Evolutionary conservation across 2,329 filamentous ascomycete genomes (phyloP).

Genomic region (Ophiostoma perfectum): DNA sequence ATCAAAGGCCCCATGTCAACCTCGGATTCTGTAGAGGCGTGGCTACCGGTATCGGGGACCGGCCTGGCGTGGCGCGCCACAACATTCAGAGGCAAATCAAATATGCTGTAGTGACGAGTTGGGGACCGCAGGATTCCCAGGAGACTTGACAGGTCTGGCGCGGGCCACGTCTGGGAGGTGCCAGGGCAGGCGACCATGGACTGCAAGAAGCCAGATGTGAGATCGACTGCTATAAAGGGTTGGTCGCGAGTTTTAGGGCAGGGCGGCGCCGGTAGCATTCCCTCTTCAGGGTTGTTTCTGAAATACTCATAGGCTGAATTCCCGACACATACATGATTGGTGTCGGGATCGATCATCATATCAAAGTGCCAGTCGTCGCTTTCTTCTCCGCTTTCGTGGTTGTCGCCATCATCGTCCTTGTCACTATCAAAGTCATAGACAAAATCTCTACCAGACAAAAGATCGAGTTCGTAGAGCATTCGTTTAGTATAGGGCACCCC

Average conservation of each 20-base stretch:
- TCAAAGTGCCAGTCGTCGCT: too few relatives aligned
- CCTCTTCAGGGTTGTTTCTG: not conserved
- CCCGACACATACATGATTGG: too few relatives aligned
- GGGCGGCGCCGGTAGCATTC: not conserved
- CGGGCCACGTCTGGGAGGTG: not conserved
- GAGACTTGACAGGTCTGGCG: not conserved
- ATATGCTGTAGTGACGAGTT: not conserved
- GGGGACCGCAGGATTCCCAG: not conserved
- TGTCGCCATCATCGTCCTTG: not conserved
- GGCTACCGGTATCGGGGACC: not conserved
- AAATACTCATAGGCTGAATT: too few relatives aligned
- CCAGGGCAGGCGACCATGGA: slow-evolving; percentile 8
- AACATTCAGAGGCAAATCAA: not conserved
- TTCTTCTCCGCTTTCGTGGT: not conserved
- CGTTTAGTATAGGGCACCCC: too few relatives aligned
- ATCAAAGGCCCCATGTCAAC: too few relatives aligned
- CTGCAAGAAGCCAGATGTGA: not conserved
- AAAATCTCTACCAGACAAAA: too few relatives aligned
- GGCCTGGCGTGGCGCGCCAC: not conserved
- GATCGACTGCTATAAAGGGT: not conserved
- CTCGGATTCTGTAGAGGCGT: not conserved
- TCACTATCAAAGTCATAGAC: too few relatives aligned
- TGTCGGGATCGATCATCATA: too few relatives aligned
- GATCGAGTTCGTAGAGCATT: too few relatives aligned
- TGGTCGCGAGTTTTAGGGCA: not conserved